These are phyloP conservation scores for Cystobasidium ongulense DNA, from an alignment of 768 basidiomycete genomes.

Conservation along the genomic window DNA sequence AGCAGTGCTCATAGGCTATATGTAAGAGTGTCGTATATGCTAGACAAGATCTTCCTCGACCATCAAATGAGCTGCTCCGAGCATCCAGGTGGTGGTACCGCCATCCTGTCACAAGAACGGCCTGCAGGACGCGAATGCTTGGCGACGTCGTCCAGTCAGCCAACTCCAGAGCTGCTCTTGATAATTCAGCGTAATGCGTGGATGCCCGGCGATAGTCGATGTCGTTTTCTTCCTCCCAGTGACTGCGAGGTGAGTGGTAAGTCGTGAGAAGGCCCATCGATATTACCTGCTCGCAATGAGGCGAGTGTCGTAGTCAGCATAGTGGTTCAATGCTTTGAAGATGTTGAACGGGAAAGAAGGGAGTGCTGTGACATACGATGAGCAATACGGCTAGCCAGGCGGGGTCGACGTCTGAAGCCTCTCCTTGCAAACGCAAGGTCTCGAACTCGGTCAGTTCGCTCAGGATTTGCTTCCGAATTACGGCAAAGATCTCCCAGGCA, in stretches of 20 bases:
- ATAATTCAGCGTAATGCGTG: neutral
- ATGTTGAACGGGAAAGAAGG: no score
- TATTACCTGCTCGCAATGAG: neutral
- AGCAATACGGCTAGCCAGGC: neutral
- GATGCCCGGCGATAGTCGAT: neutral
- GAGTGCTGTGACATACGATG: neutral
- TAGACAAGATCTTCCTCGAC: neutral
- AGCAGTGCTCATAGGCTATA: neutral
- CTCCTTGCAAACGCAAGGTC: neutral
- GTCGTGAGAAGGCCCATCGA: neutral
- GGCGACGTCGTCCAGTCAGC: neutral
- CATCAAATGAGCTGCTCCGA: neutral
- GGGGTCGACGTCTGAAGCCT: neutral
- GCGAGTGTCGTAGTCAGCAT: neutral
- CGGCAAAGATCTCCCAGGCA: neutral
- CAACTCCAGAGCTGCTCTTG: neutral
- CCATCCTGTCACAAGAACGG: neutral
- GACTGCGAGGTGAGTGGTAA: neutral
- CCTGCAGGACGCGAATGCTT: neutral
- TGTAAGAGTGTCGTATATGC: neutral
- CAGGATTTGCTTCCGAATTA: neutral
- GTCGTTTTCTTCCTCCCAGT: neutral
- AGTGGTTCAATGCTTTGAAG: no score
- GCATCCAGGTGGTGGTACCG: neutral
- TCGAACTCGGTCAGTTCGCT: neutral